Evolutionary conservation across 169 alveolate genomes (phyloP).

Genomic region (Cryptosporidium muris): DNA sequence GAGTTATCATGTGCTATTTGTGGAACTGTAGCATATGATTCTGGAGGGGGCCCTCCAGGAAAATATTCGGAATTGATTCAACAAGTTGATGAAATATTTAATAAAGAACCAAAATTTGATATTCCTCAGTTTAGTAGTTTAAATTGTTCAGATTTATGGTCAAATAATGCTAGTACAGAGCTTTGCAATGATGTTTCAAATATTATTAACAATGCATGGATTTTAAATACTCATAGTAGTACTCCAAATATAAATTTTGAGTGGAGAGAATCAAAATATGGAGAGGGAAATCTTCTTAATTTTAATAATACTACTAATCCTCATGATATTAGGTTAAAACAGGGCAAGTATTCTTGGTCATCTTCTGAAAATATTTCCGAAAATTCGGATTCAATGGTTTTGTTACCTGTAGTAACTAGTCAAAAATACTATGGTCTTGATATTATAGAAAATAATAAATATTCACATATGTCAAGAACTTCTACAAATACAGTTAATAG

Average conservation of each 20-base stretch:
- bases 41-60: constrained; percentile 52
- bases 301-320: neutral
- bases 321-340: too few species aligned
- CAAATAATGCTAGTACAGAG: neutral
- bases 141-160: constrained; percentile 55
- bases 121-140: constrained; percentile 25
- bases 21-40: constrained; percentile 68
- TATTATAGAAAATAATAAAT: neutral
- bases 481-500: neutral
- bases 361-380: neutral
- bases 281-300: neutral
- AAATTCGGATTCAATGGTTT: neutral
- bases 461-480: neutral
- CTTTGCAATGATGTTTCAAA: constrained; percentile 64
- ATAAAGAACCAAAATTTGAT: constrained; percentile 65
- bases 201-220: constrained; percentile 54
- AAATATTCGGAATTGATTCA: constrained; percentile 39
- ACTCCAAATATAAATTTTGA: constrained; percentile 20
- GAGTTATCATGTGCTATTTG: constrained; percentile 68
- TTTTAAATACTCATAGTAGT: constrained; percentile 2
- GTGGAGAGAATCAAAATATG: constrained; percentile 15
- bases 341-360: too few species aligned
- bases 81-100: constrained; percentile 56
- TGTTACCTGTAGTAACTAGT: neutral
- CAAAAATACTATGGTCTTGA: neutral